phyloP scores from a whole-genome alignment of 768 basidiomycete species.

The Leccinum barrowsii region DNA sequence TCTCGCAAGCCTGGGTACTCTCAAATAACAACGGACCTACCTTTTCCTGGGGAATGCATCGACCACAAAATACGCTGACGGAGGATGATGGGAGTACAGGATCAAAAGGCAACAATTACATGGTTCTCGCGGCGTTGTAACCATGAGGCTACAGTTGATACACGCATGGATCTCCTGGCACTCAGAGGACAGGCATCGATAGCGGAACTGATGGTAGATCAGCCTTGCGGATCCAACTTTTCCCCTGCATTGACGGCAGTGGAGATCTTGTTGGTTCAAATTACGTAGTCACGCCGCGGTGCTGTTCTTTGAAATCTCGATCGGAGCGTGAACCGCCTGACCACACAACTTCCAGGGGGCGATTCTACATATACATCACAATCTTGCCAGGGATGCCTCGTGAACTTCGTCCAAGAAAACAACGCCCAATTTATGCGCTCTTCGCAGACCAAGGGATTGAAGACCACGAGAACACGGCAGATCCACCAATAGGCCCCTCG shows the following conservation, averaged over 20 bases:
- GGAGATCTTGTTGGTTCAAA: neutral
- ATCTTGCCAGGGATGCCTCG: constrained; percentile 42
- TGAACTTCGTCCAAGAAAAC: constrained; percentile 52
- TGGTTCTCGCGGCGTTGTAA: no score
- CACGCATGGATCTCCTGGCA: no score
- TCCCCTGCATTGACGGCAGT: no score
- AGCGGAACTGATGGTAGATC: no score
- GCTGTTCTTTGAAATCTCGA: neutral
- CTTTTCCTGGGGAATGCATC: neutral
- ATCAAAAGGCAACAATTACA: neutral
- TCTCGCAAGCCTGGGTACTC: neutral
- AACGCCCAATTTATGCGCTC: constrained; percentile 47
- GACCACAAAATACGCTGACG: neutral
- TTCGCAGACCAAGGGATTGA: constrained; percentile 34
- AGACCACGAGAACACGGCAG: constrained; percentile 33
- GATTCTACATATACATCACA: neutral
- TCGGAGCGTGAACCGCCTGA: neutral
- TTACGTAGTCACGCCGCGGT: neutral
- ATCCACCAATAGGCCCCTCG: constrained; percentile 34
- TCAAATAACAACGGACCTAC: neutral
- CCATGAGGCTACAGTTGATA: no score
- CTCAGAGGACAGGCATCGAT: no score
- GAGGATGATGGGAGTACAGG: neutral
- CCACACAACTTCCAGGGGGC: neutral
- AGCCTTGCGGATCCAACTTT: no score